Base-by-base conservation (phyloP, 2,329 filamentous ascomycete species). In the Cladosporium oxysporum region DNA sequence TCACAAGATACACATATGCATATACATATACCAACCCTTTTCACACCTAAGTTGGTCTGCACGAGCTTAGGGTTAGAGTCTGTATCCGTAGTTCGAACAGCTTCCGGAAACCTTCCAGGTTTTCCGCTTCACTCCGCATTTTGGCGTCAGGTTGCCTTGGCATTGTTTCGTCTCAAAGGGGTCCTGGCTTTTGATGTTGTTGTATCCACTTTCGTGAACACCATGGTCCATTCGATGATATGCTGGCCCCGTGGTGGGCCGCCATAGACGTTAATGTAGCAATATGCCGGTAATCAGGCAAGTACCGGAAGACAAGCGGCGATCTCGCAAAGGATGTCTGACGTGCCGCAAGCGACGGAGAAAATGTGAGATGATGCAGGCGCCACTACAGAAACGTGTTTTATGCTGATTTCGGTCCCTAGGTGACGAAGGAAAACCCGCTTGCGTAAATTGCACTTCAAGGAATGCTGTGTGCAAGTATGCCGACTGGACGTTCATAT, bases 321-420 rank as follows among this genome's bases (percentile, higher is more conserved):
- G 55, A 35, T 58, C 55, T 5, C 55, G 55, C 33, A 58, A 35
- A 23, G 55, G 55, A 14, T 58, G 55, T 26, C 31, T 58, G 18
- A 35, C 29, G 4, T 58, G 55, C 33, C 55, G 55, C 11, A 58
- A 41, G 31, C 55, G 55, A 16, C 55, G 55, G n/a, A 58, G 55
- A 41, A 58, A 58, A 58, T 58, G 55, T 58, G 52, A 55, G 52
- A 58, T 21, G 10, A 41, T 28, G 8, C 41, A 47, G 41, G 41
- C 12, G 41, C 41, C 8, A 8, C 21, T 47, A 21, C n/a, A 12
- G 41, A 21, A n/a, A 47, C 41, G 41, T 47, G 21, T 12, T n/a
- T 21, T 21, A 58, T 58, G 12, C 55, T 58, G 21, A 58, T 37
- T 16, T 8, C 18, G 31, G 16, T 26, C 16, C 12, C 5, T 29